Base-by-base conservation (phyloP, 768 basidiomycete species). In the Xanthoconium stramineum region DNA sequence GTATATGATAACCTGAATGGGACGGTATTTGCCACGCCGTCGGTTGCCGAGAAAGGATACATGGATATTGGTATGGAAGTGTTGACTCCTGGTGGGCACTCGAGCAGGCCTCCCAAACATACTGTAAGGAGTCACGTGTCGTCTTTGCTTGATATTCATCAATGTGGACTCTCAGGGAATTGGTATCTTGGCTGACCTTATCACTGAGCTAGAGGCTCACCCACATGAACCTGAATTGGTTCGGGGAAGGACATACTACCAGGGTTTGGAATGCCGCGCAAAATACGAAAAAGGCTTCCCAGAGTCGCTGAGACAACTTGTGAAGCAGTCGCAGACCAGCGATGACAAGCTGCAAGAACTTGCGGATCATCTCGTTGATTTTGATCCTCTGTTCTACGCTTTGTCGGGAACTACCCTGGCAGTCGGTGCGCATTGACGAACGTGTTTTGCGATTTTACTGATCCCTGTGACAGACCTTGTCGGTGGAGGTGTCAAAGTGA, bases 71-170 rank as follows among this genome's bases (percentile, higher is more conserved):
- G 72, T 14, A 63, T 83, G 47, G 71, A 76, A 17, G 77, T 81
- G 7, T 57, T 68, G 30, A 75, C 77, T 2, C 74, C 77, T 1
- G 83, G 83, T 15, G 83, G 84, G 1, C 84, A 83, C 62, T 82
- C 83, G 1, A 79, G 77, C 58, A 72, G 75, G 2, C 83, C 83
- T 9, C 80, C 79, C 8, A 52, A 65, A 17, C 83, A 84, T 62
- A 84, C 84, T 6, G 80, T 74, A 69, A 58, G 71, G 60, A 28
- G n/a, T n/a, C n/a, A n/a, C n/a, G n/a, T n/a, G 8, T 52, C 9
- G 29, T 45, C 6, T 28, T 49, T 42, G 0, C 20, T 4, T 29
- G 47, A 1, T 35, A 36, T 50, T 59, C 24, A 50, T 6, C 2
- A 5, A 4, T 11, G 13, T 13, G 43, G 9, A 19, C n/a, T 10